Evolutionary conservation across 495 filamentous ascomycete genomes (phyloP), one percentile per base, ranked within the genome.

Genomic region (Daldinia concentrica): DNA sequence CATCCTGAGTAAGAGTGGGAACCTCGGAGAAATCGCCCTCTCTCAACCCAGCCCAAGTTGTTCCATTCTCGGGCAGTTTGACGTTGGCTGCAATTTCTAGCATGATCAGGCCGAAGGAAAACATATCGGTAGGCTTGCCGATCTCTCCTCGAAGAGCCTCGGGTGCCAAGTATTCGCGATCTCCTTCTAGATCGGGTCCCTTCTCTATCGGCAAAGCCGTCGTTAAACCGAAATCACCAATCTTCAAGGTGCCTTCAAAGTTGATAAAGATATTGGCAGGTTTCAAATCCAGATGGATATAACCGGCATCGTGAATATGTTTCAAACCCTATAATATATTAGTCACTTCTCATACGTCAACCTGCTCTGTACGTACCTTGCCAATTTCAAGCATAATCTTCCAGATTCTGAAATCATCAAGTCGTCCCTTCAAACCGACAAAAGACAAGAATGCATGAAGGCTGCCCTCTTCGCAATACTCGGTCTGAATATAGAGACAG

Each of bases 381-480:
- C 89, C 85, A 39, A 95, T 71, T 75, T 99, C 95, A 8, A 96
- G 85, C 68, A 97, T 81, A 45, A 98, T 93, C 80, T 99, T 99
- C 95, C 95, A 99, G 73, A 98, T 96, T 27, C 95, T 86, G 78
- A 98, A 99, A 77, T 98, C 95, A 82, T 99, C 95, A 62, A 99
- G 79, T 71, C 95, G 88, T 54, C 92, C 93, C 76, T 91, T 92
- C 57, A 89, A 82, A 6, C 95, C 95, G 66, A 92, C 89, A 58
- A 90, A 85, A 9, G 86, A 82, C 11, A 98, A 86, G 77, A 98
- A 98, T 1, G 88, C 80, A 76, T 95, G 91, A 54, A 99, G 80
- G 66, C 92, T 96, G 8, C 95, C 95, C 75, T 96, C 92, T 74
- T 96, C 92, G 76, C 95, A 98, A 75, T 87, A 99, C 69, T 98